A percentile compares a stretch with the other conserved stretches of the same genome.
Conservation (phyloP, 305 asterid genomes). For the Caryopteris hybrid region DNA sequence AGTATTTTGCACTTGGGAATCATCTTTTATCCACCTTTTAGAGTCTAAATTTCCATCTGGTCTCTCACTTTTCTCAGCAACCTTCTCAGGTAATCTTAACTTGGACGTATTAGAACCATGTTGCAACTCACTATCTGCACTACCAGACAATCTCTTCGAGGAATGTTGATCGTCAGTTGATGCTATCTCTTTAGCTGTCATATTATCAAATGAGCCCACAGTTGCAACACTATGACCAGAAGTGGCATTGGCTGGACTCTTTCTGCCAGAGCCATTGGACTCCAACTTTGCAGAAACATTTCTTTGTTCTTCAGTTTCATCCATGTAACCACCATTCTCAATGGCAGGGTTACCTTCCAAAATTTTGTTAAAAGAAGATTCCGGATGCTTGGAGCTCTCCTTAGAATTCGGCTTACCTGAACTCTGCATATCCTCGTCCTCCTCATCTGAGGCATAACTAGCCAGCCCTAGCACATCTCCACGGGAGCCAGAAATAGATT, state of each 20-base stretch:
- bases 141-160: constrained; percentile 31
- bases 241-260: constrained; percentile 20
- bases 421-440: constrained; percentile 59
- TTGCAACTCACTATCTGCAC: constrained; percentile 30
- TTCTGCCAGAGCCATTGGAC: constrained; percentile 26
- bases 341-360: constrained; percentile 25
- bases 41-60: constrained; percentile 34
- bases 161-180: constrained; percentile 25
- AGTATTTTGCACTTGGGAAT: constrained; percentile 23
- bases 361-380: constrained; percentile 32
- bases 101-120: constrained; percentile 26
- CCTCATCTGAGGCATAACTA: constrained; percentile 93
- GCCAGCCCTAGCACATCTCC: constrained; percentile 84
- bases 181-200: constrained; percentile 24
- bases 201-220: constrained; percentile 27
- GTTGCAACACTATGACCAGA: constrained; percentile 18
- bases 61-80: constrained; percentile 37
- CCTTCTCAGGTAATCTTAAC: constrained; percentile 27
- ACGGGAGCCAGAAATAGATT: constrained; percentile 50
- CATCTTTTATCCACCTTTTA: constrained; percentile 33
- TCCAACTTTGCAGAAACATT: constrained; percentile 23
- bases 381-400: constrained; percentile 29
- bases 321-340: constrained; percentile 41
- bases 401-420: constrained; percentile 35
- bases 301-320: constrained; percentile 34